A percentile compares a stretch with the other conserved stretches of the same genome.
Evolutionary conservation across 148 eudicot genomes (phyloP).

Genomic region (Vaccinium macrocarpon): DNA sequence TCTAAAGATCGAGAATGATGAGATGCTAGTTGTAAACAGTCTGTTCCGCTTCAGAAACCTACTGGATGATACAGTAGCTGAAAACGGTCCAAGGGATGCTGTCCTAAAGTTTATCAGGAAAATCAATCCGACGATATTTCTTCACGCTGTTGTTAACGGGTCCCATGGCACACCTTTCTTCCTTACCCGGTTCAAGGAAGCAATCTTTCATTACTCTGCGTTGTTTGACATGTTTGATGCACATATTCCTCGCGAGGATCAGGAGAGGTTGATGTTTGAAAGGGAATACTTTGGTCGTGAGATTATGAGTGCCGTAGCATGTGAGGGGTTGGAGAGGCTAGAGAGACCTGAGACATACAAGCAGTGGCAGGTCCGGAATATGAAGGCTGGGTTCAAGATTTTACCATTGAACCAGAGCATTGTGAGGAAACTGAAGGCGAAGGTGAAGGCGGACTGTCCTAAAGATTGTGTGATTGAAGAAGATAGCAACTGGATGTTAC

Average conservation of each 20-base stretch:
- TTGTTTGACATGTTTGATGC: constrained; percentile 26
- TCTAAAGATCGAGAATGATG: constrained; percentile 17
- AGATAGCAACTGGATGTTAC: constrained; percentile 23
- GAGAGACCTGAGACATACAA: constrained; percentile 79
- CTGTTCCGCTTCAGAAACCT: constrained; percentile 15
- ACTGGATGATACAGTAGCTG: constrained; percentile 20
- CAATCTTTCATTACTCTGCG: constrained; percentile 24
- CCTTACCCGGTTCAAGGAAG: constrained; percentile 23
- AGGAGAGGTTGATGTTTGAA: constrained; percentile 47
- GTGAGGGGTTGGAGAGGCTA: constrained; percentile 58
- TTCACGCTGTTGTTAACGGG: constrained; percentile 18
- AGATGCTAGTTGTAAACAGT: constrained; percentile 20
- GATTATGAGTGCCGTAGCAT: constrained; percentile 54
- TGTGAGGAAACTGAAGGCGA: constrained; percentile 12
- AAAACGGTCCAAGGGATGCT: constrained; percentile 15
- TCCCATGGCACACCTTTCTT: constrained; percentile 20
- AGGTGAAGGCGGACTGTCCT: constrained; percentile 13
- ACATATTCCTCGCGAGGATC: constrained; percentile 30
- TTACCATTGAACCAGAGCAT: constrained; percentile 4
- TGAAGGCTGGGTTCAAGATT: constrained; percentile 53
- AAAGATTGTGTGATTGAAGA: constrained; percentile 26
- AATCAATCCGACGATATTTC: constrained; percentile 19
- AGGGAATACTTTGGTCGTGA: constrained; percentile 51
- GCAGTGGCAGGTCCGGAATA: constrained; percentile 67
- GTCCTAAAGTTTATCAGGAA: constrained; percentile 18